Evolutionary conservation across 805 yeast species (phyloP), one percentile per base, ranked within the genome.

Genomic region (Kodamaea sagamina): DNA sequence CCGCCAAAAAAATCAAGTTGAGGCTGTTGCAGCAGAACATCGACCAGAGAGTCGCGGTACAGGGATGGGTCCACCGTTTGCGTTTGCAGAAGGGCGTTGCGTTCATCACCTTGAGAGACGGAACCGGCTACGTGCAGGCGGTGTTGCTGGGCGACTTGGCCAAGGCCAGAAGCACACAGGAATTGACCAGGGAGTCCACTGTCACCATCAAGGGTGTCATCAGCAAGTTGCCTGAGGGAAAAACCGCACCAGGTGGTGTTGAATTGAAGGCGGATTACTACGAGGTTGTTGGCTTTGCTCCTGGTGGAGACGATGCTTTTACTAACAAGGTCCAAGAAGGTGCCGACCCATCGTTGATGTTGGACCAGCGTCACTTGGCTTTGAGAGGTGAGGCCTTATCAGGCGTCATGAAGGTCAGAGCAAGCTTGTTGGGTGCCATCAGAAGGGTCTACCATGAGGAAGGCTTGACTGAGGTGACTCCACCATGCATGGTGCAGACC

Each of bases 401-500:
- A 47, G 84, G 93, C 12, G 95, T 93, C 26, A 84, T 93, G 93
- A 88, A 86, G 65, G 98, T 93, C 26, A 84, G 99, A 68, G 93
- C 97, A 29, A 72, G 81, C 28, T 76, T 89, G 43, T 70, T 93
- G 56, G 72, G 72, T 41, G 69, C 93, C 29, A 67, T 93, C 54
- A 82, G 99, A 72, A 76, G 81, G 53, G 85, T 85, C 46, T 92
- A 78, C 62, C 72, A 63, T 17, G 93, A 88, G 59, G 88, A 84
- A 70, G 77, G 79, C 25, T 60, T 90, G 41, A 71, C 81, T 24
- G 99, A 93, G 75, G 97, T 95, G 47, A 93, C 98, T 29, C 97
- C 99, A 36, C 99, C 99, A 60, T 90, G 98, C 71, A 93, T 93
- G 98, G 99, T 93, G 44, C 99, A 93, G 73, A 90, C 97, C 29